A percentile compares a stretch with the other conserved stretches of the same genome.
Evolutionary conservation across 2,329 filamentous ascomycete genomes (phyloP).

Genomic region (Ustilaginoidea virens): DNA sequence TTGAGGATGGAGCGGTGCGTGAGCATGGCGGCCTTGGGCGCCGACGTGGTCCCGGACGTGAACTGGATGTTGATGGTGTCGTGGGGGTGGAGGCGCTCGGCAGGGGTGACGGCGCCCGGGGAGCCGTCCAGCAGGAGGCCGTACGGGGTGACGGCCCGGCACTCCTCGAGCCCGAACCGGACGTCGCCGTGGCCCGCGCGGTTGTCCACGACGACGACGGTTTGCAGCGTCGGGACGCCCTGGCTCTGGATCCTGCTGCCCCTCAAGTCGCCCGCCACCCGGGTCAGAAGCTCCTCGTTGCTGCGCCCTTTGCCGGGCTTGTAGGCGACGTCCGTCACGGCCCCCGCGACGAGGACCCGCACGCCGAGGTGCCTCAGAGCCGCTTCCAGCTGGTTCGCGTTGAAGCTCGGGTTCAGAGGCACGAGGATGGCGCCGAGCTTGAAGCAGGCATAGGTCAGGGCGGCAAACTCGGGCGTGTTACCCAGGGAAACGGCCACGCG

Average conservation of each 20-base stretch:
- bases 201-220: constrained; percentile 70
- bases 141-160: constrained; percentile 30
- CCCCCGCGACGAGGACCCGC: constrained; percentile 65
- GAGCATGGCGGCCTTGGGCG: constrained; percentile 83
- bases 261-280: constrained; percentile 27
- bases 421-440: constrained; percentile 90
- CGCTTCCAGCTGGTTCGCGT: constrained; percentile 57
- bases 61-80: constrained; percentile 94
- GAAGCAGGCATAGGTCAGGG: constrained; percentile 76
- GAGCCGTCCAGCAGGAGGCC: constrained; percentile 21
- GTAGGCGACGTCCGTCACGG: constrained; percentile 71
- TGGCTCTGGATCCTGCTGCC: constrained; percentile 18
- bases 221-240: constrained; percentile 52
- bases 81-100: constrained; percentile 32
- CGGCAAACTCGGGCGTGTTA: constrained; percentile 71
- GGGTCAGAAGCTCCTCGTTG: constrained; percentile 31
- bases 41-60: constrained; percentile 85
- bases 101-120: constrained; percentile 22
- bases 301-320: constrained; percentile 37
- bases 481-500: constrained; percentile 76
- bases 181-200: constrained; percentile 31
- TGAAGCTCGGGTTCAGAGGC: constrained; percentile 88
- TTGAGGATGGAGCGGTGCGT: constrained; percentile 80
- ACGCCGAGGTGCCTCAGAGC: constrained; percentile 64
- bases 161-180: constrained; percentile 26